Percentiles rank a stretch among this genome's conserved stretches.
phyloP scores from a whole-genome alignment of 2,329 filamentous ascomycete species.

The Colletotrichum tofieldiae region DNA sequence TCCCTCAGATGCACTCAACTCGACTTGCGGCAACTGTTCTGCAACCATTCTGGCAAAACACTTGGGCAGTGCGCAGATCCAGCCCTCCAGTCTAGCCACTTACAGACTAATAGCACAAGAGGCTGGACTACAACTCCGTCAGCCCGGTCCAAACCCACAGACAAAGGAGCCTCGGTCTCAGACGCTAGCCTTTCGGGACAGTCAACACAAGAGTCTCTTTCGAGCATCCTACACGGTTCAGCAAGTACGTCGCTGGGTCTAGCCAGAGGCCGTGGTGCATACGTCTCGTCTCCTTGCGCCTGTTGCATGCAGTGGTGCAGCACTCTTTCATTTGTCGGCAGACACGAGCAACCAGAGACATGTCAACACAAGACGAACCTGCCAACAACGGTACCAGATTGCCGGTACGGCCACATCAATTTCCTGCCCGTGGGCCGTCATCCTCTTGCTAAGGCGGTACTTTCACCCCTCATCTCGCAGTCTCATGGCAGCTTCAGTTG shows the following conservation, averaged over 20 bases:
- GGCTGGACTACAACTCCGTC: conserved; percentile 5
- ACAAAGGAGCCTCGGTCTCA: conserved; percentile 18
- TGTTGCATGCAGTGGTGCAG: not conserved
- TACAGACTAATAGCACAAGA: conserved; percentile 7
- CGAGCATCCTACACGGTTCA: not conserved
- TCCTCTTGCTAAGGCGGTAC: conserved; percentile 37
- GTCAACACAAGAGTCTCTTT: not conserved
- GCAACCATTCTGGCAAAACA: not conserved
- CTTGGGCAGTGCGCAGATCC: conserved; percentile 1
- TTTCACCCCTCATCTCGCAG: conserved; percentile 12
- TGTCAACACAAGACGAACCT: conserved; percentile 38
- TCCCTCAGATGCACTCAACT: conserved; percentile 3
- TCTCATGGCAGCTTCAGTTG: conserved; percentile 14
- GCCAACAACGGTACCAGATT: conserved; percentile 32
- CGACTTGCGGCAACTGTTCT: not conserved
- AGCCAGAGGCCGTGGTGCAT: not conserved
- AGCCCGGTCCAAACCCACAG: not conserved
- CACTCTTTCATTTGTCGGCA: conserved; percentile 12
- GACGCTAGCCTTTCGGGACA: not conserved
- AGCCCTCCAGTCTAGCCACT: not conserved
- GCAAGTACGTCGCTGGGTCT: conserved; percentile 7
- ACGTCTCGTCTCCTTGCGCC: not conserved
- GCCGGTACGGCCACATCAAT: conserved; percentile 39
- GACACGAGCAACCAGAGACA: conserved; percentile 21
- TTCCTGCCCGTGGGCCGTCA: conserved; percentile 14